Base-by-base conservation (phyloP, 257 asterid species). In the Ajuga chamaepitys region DNA sequence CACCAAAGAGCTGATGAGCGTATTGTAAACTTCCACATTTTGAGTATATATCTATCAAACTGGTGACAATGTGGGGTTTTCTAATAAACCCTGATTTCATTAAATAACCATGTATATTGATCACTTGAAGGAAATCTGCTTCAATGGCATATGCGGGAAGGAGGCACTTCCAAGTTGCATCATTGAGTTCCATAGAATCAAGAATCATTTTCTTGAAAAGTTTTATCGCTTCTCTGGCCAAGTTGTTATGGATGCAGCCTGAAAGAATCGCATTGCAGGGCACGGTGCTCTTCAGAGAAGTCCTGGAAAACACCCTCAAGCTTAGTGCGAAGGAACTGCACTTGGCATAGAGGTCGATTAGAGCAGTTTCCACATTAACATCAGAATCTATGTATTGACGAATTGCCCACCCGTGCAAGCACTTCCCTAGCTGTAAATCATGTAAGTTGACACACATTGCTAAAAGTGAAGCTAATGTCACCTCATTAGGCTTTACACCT, bases 241-340 rank as follows among this genome's bases (percentile, higher is more conserved):
- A 73, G 37, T 80, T 72, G 44, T 93, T 93, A 32, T 81, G 87
- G 65, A 81, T 73, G 78, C 86, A 87, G 32, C 97, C 95, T 0
- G 97, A 85, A 32, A 93, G 86, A 73, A 89, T 62, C 40, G 98
- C 88, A 72, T 85, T 93, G 91, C 96, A 93, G 0, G 98, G 97
- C 45, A 87, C 91, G 24, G 94, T 92, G 62, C 78, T 85, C 74
- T 73, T 82, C 80, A 68, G 84, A 16, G 83, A 85, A 47, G 89
- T 87, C 77, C 62, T 74, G 1, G 84, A 73, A 74, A 87, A 83
- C 42, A 93, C 93, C 72, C 71, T 68, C 17, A 80, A 72, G 73
- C 95, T 81, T 7, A 74, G 83, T 30, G 71, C 44, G 56, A 85
- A 71, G 58, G 70, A 68, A 42, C 68, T 52, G 78, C 96, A 93